Evolutionary conservation across 371 early-diverging fungal genomes (phyloP).

Genomic region (Rhizopus delemar): DNA sequence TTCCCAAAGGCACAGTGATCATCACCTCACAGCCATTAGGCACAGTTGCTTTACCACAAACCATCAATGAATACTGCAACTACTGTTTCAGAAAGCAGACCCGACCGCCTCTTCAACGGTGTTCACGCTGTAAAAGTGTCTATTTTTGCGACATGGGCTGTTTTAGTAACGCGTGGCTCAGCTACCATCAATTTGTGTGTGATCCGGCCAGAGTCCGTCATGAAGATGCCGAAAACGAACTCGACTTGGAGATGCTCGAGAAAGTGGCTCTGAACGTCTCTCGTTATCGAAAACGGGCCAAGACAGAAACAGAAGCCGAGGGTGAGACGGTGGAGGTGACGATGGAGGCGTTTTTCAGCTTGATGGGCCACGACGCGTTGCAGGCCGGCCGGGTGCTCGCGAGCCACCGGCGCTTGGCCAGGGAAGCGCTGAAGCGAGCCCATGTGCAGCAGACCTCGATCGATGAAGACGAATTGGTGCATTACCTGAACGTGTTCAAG

Average conservation of each 20-base stretch:
- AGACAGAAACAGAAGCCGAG: conserved; percentile 1
- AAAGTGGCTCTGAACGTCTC: conserved; percentile 40
- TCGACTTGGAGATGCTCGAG: conserved; percentile 48
- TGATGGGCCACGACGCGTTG: conserved; percentile 36
- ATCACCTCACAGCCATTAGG: conserved; percentile 50
- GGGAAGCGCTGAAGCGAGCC: background rate
- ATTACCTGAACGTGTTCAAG: conserved; percentile 63
- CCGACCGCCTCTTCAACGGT: conserved; percentile 37
- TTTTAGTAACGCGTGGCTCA: conserved; percentile 52
- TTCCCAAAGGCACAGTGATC: conserved; percentile 33
- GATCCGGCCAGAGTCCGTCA: background rate
- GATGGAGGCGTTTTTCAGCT: conserved; percentile 47
- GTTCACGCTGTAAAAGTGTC: conserved; percentile 49
- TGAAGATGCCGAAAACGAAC: conserved; percentile 20
- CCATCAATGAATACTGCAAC: conserved; percentile 41
- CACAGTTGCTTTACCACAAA: conserved; percentile 35
- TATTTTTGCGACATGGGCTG: conserved; percentile 50
- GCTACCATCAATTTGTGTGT: conserved; percentile 51
- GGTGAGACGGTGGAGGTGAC: conserved; percentile 40
- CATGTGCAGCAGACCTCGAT: background rate
- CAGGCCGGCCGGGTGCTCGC: conserved; percentile 27
- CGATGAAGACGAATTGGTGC: conserved; percentile 39
- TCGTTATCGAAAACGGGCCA: conserved; percentile 26
- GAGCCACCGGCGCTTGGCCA: conserved; percentile 21
- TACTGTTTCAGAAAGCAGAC: conserved; percentile 44